Base-by-base conservation (phyloP, 306 rosid genomes). In the Gleditsia sinensis region DNA sequence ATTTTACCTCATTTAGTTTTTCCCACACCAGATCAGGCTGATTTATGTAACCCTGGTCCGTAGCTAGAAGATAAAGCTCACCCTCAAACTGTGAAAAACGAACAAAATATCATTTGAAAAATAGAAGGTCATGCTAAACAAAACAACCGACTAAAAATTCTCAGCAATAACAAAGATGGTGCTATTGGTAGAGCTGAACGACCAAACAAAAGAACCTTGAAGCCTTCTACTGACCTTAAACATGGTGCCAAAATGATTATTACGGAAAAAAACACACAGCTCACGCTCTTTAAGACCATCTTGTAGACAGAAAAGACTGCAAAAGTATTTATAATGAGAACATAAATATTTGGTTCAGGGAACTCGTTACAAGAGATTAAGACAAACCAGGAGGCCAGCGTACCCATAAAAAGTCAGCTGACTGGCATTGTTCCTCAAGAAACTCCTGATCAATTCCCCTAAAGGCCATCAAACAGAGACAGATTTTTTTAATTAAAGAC, bases 21-120 rank as follows among this genome's bases (percentile, higher is more conserved):
- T 94, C 98, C 98, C 98, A 94, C 50, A 94, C 98, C 77, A 94
- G 78, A 85, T 94, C 98, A 78, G 96, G 87, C 86, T 94, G 97
- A 89, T 85, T 87, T 76, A 94, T 76, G 90, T 86, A 94, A 81
- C 98, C 98, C 82, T 91, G 96, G 84, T 94, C 98, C 3, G 98
- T 94, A 32, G 97, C 98, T 76, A 94, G 86, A 67, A 94, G 96
- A 80, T 89, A 94, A 45, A 94, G 98, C 60, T 89, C 90, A 45
- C 91, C 90, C 51, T 89, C 85, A 76, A 81, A 68, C 97, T 94
- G 91, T 77, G 48, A 43, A 5, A 46, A 16, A 40, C 1, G 0
- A 3, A 21, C 68, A 49, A 39, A 75, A 19, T 69, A 20, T 65
- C 34, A 67, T 34, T 49, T 4, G 16, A 71, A 65, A 65, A 72